phyloP scores from a whole-genome alignment of 1,139 yeast genomes.

The Lodderomyces margitis region DNA sequence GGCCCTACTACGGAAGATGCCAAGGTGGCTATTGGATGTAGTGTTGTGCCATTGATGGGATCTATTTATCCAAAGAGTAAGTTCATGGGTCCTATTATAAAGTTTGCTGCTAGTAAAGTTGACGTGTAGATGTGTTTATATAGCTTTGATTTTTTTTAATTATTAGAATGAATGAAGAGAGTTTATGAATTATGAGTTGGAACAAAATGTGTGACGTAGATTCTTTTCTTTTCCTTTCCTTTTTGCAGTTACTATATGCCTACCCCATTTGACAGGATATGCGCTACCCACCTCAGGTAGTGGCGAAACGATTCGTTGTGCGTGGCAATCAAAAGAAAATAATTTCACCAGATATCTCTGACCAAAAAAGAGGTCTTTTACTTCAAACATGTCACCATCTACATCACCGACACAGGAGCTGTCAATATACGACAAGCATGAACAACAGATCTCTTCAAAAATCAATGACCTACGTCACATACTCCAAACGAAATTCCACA shows the following conservation, averaged over 20 bases:
- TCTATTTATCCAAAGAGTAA: slow-evolving; percentile 19
- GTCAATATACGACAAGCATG: slow-evolving; percentile 22
- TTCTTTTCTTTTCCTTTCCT: too few species aligned
- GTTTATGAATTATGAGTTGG: too few species aligned
- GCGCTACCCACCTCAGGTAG: too few species aligned
- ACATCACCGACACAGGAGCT: neutral
- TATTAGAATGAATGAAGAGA: too few species aligned
- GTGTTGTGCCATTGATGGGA: slow-evolving; percentile 36
- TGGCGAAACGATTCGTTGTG: too few species aligned
- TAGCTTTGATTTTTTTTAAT: neutral
- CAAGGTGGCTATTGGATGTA: slow-evolving; percentile 40
- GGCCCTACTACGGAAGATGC: slow-evolving; percentile 40
- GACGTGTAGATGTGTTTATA: slow-evolving; percentile 15
- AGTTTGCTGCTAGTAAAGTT: slow-evolving; percentile 22
- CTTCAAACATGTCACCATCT: neutral
- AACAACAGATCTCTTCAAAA: slow-evolving; percentile 10
- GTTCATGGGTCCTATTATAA: slow-evolving; percentile 18
- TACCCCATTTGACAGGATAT: too few species aligned
- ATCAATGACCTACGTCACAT: slow-evolving; percentile 6
- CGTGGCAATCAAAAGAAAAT: too few species aligned
- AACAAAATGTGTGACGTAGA: too few species aligned
- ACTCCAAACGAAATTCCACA: neutral
- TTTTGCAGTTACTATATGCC: too few species aligned
- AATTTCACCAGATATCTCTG: too few species aligned
- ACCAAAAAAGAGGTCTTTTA: too few species aligned